Percentiles rank a stretch among this genome's conserved stretches.
These are phyloP conservation scores for Colletotrichum graminicola DNA, from an alignment of 2,329 filamentous ascomycete species.

Conservation along the genomic window DNA sequence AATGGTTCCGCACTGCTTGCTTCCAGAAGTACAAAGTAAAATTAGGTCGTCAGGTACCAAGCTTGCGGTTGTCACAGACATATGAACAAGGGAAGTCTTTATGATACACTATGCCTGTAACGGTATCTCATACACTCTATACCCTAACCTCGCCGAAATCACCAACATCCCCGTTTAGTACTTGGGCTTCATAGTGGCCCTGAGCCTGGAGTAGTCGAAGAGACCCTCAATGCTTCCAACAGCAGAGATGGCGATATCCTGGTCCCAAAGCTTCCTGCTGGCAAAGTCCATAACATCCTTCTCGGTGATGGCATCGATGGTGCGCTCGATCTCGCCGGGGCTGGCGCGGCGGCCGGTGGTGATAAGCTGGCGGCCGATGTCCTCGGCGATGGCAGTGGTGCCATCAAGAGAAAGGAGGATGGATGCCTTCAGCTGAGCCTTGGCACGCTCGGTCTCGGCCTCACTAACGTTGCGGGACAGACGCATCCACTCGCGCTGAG, in stretches of 20 bases:
- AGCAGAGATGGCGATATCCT: conserved; percentile 93
- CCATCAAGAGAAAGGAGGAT: conserved; percentile 97
- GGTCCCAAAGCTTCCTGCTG: conserved; percentile 95
- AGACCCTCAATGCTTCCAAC: conserved; percentile 92
- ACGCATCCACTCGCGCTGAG: conserved; percentile 97
- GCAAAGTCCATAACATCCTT: conserved; percentile 98
- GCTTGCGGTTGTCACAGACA: conserved; percentile 39
- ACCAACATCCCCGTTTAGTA: conserved; percentile 55
- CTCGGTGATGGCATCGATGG: conserved; percentile 88
- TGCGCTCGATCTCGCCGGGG: conserved; percentile 94
- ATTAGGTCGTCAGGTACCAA: conserved; percentile 39
- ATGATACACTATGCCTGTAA: conserved; percentile 66
- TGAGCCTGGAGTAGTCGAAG: conserved; percentile 81
- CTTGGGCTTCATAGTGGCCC: conserved; percentile 91
- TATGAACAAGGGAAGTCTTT: conserved; percentile 52
- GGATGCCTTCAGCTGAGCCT: conserved; percentile 98
- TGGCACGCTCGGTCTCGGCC: conserved; percentile 96
- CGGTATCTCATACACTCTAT: conserved; percentile 70
- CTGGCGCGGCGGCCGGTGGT: conserved; percentile 93
- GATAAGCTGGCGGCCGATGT: conserved; percentile 98
- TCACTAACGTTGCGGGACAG: conserved; percentile 89
- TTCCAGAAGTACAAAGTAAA: conserved; percentile 33
- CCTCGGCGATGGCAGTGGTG: conserved; percentile 96
- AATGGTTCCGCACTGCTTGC: too few relatives aligned
- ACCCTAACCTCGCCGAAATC: conserved; percentile 56